Evolutionary conservation across 768 basidiomycete genomes (phyloP), one percentile per base, ranked within the genome.

Genomic region (Cystofilobasidium bisporidii): DNA sequence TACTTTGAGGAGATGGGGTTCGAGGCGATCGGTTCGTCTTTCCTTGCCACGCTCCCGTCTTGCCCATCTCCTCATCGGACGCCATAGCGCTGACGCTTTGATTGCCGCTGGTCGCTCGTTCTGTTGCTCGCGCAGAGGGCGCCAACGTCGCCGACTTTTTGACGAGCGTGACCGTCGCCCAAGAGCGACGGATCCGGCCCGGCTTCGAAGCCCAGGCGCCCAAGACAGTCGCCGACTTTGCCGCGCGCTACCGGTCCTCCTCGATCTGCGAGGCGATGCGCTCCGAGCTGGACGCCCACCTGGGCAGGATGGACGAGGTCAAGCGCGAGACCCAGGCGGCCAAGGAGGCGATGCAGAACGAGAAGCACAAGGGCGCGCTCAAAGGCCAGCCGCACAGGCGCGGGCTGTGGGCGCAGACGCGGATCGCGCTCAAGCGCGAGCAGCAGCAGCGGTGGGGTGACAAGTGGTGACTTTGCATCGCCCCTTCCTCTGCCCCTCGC

Each of bases 1-100:
- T 70, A 70, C 67, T 74, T 76, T 50, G 74, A 76, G 55, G 72
- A 73, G 41, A 41, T 76, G 18, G 75, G 75, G 0, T 76, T 76
- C 58, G 74, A 71, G 5, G 72, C 71, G 61, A 64, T 67, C 4
- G 48, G 48, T 50, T 2, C 22, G 48, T 50, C 48, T 17, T 15
- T 14, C 41, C 41, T 43, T 36, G 6, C 36, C 36, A 6, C 36
- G 5, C n/a, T n/a, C n/a, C n/a, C n/a, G 5, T 36, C 36, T 6
- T 36, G 36, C 36, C 36, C 36, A 12, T 5, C 36, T 36, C 6
- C 36, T 36, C 36, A 12, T 12, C n/a, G n/a, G n/a, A n/a, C n/a
- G n/a, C n/a, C n/a, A n/a, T n/a, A n/a, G n/a, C 36, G 36, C 41
- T 43, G 41, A 43, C 41, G 12, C 18, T 20, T 6, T n/a, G n/a